These are phyloP conservation scores for Cinnamomum chago DNA, from an alignment of 164 flowering plant genomes.

Conservation along the genomic window DNA sequence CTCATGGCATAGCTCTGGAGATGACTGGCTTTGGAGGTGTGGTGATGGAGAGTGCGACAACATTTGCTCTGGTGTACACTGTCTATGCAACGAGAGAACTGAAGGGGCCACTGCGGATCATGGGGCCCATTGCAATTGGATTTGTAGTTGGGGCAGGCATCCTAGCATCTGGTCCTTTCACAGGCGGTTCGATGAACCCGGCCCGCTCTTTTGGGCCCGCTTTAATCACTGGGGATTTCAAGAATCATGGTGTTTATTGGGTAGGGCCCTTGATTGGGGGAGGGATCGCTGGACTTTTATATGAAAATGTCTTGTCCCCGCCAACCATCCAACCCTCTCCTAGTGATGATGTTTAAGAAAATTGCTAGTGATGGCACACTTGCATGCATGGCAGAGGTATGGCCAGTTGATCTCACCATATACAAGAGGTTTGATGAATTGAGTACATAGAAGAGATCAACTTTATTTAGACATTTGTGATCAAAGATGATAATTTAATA, in stretches of 20 bases:
- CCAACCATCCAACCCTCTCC: neutral
- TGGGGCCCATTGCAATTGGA: conserved; percentile 65
- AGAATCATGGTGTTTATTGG: conserved; percentile 87
- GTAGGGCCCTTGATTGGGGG: conserved; percentile 79
- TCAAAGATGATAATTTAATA: no score
- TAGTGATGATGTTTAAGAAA: neutral
- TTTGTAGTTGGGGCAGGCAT: conserved; percentile 63
- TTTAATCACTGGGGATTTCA: conserved; percentile 59
- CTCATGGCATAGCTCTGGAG: conserved; percentile 43
- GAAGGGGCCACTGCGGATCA: conserved; percentile 27
- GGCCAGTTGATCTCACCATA: no score
- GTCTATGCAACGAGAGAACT: conserved; percentile 59
- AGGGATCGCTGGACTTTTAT: conserved; percentile 57
- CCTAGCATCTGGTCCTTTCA: conserved; percentile 69
- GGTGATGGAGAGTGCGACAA: conserved; percentile 55
- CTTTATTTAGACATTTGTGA: no score
- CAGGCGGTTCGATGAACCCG: conserved; percentile 92
- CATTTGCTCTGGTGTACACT: conserved; percentile 69
- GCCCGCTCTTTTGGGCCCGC: conserved; percentile 75
- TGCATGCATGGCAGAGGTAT: no score
- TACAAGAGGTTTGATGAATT: no score
- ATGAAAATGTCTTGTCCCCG: conserved; percentile 66
- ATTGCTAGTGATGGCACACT: no score
- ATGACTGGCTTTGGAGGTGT: conserved; percentile 91
- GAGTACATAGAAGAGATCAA: no score